Base-by-base conservation (phyloP, 768 basidiomycete species). In the Leccinum uliginosum region DNA sequence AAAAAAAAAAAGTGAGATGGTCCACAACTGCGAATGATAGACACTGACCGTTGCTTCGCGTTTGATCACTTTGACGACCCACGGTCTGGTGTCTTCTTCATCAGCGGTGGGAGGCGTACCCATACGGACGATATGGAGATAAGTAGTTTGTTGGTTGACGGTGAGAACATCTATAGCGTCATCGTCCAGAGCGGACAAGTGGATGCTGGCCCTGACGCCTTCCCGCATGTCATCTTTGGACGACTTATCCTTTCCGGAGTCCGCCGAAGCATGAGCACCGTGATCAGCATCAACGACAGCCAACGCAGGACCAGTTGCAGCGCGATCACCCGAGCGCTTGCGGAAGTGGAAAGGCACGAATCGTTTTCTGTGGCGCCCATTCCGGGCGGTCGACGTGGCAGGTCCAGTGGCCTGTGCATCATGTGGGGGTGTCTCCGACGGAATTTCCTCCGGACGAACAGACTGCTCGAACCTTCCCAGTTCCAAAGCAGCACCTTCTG, bases 31-130 rank as follows among this genome's bases (percentile, higher is more conserved):
- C 49, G n/a, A 6, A 40, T 40, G 21, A 46, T 49, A 53, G 52
- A 48, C 56, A 58, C 80, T 59, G 48, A 86, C 86, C 54, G 86
- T 86, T 30, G 94, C 94, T 71, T 98, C 94, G 45, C 94, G 83
- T 69, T 93, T 90, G 56, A 94, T 86, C 38, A 98, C 94, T 67
- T 87, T 91, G 68, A 96, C 91, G 19, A 94, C 85, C 93, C 93
- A 98, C 3, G 91, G 84, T 38, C 89, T 76, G 11, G 76, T 75
- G 63, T 92, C 86, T 35, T 85, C 83, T 32, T 69, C 76, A n/a
- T 66, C 71, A 21, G 70, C 71, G 2, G 70, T 55, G 24, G 77
- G 71, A 38, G 74, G 70, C 9, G 74, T 56, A 0, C 87, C 88
- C 58, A 90, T 78, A 17, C 91, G 80, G 15, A 91, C 83, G 58